A percentile compares a stretch with the other conserved stretches of the same genome.
Conservation (phyloP, 768 basidiomycete genomes). For the Termitomyces sp. region DNA sequence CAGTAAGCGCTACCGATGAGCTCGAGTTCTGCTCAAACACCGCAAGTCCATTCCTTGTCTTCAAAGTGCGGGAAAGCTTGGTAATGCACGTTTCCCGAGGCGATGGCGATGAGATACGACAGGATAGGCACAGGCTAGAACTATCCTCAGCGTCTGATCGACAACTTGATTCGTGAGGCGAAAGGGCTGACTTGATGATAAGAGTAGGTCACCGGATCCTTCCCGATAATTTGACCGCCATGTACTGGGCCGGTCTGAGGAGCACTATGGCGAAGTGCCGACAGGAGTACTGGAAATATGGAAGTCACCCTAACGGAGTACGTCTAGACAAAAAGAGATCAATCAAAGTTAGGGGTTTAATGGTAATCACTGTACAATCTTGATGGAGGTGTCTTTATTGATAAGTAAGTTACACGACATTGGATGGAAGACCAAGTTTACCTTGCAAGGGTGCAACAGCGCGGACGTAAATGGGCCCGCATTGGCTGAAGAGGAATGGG, state of each 20-base stretch:
- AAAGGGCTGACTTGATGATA: conserved; percentile 64
- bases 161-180: neutral
- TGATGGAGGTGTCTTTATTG: conserved; percentile 72
- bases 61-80: conserved; percentile 52
- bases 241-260: conserved; percentile 66
- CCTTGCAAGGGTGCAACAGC: conserved; percentile 78
- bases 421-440: conserved; percentile 15
- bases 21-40: conserved; percentile 90
- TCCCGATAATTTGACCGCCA: conserved; percentile 71
- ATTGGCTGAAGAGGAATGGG: conserved; percentile 89
- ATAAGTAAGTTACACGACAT: neutral
- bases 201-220: conserved; percentile 67
- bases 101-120: conserved; percentile 90
- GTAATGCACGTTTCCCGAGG: conserved; percentile 79
- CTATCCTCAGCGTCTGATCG: neutral
- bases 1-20: conserved; percentile 71
- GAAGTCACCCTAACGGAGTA: conserved; percentile 76
- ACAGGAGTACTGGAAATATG: conserved; percentile 81
- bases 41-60: conserved; percentile 71
- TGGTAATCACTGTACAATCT: conserved; percentile 51
- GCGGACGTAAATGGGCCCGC: conserved; percentile 87
- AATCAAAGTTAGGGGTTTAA: neutral
- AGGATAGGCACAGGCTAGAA: conserved; percentile 78
- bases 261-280: conserved; percentile 77
- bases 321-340: conserved; percentile 42